Percentiles rank a stretch among this genome's conserved stretches.
phyloP scores from a whole-genome alignment of 1,139 yeast genomes.

The Arxiozyma heterogenica region DNA sequence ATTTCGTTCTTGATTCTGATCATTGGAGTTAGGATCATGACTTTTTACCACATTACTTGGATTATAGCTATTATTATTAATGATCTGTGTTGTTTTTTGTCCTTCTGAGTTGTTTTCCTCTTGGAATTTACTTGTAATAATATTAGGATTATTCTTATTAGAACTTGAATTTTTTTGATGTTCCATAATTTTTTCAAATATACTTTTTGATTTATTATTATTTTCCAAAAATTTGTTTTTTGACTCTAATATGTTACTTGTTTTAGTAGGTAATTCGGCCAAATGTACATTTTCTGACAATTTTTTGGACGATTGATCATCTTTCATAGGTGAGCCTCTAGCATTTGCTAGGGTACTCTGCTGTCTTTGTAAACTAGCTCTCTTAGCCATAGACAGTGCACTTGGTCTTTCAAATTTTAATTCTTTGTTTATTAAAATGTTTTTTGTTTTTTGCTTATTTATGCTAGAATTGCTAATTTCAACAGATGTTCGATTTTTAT shows the following conservation, averaged over 20 bases:
- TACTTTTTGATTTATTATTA: not conserved
- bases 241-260: conserved; percentile 6
- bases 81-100: not conserved
- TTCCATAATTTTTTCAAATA: conserved; percentile 5
- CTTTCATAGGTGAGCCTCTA: conserved; percentile 28
- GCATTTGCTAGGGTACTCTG: conserved; percentile 28
- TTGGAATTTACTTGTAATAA: not conserved
- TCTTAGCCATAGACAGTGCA: conserved; percentile 2
- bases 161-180: not conserved
- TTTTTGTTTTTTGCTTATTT: not conserved
- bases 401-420: not conserved
- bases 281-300: conserved; percentile 17
- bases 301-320: conserved; percentile 13
- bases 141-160: not conserved
- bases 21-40: not conserved
- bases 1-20: not conserved
- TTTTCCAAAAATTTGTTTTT: not conserved
- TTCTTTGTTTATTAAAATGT: not conserved
- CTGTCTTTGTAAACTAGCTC: conserved; percentile 14
- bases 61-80: not conserved
- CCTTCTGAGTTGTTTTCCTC: not conserved
- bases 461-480: not conserved
- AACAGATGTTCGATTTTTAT: too few species aligned
- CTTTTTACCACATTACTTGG: not conserved
- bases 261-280: conserved; percentile 23